Conservation (phyloP, 1,284 basidiomycete genomes). For the Marasmius sp. region DNA sequence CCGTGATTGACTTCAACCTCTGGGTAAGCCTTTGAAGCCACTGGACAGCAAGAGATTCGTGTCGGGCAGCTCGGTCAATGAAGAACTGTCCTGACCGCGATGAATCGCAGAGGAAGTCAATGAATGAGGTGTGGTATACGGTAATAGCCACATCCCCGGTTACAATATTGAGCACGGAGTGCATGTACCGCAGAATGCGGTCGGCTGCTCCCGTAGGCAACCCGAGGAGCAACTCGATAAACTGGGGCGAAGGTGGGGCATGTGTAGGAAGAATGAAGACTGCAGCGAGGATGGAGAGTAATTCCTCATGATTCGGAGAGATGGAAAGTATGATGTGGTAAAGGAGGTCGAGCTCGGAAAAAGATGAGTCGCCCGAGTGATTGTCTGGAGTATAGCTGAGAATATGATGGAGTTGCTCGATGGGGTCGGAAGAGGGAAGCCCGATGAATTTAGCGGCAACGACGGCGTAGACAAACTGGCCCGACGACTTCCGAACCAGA, state of each 20-base stretch:
- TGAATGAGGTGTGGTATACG: not conserved
- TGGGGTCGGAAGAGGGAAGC: constrained; percentile 18
- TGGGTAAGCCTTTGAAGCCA: too few species aligned
- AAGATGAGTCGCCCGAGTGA: constrained; percentile 6
- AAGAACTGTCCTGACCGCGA: not conserved
- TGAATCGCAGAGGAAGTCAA: not conserved
- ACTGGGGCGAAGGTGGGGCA: not conserved
- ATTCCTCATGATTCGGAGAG: not conserved
- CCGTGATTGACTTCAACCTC: too few species aligned
- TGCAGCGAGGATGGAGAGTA: not conserved
- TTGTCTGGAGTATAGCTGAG: not conserved
- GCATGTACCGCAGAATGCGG: not conserved
- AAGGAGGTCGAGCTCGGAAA: constrained; percentile 25
- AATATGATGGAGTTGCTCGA: constrained; percentile 21
- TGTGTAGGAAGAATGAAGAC: not conserved
- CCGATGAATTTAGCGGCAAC: constrained; percentile 25
- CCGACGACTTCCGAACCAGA: constrained; percentile 21
- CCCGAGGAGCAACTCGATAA: not conserved
- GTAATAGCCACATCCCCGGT: not conserved
- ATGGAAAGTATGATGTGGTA: not conserved
- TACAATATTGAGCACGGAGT: not conserved
- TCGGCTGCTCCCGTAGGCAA: not conserved
- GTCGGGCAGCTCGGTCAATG: not conserved
- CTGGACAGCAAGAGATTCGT: not conserved
- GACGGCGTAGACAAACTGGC: constrained; percentile 25